Evolutionary conservation across 176 grass and related monocot genomes (phyloP).

Genomic region (Eleusine coracana): DNA sequence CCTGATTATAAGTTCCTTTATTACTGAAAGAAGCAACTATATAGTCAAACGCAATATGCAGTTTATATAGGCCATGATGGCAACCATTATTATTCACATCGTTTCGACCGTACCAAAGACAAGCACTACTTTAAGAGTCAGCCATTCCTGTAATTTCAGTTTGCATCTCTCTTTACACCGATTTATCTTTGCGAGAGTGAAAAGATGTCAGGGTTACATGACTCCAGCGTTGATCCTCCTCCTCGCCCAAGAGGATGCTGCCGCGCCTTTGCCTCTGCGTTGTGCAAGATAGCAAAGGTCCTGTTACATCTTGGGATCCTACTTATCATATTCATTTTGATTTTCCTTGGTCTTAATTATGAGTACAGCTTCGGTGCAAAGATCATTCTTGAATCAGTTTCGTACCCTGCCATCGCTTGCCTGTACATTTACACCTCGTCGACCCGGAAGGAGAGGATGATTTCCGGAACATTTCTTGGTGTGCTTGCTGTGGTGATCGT

Average conservation of each 20-base stretch:
- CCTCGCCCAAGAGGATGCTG: background rate
- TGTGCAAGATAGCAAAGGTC: background rate
- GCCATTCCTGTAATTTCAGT: conserved; percentile 1
- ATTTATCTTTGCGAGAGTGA: background rate
- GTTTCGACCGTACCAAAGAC: background rate
- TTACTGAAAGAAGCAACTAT: background rate
- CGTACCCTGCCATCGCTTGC: background rate
- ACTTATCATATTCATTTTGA: background rate
- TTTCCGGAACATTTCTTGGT: background rate
- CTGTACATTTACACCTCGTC: conserved; percentile 5
- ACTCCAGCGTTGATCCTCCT: background rate
- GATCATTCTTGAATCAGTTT: conserved; percentile 8
- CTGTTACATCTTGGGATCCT: background rate
- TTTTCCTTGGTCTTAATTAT: background rate
- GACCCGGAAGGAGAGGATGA: background rate
- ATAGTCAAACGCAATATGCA: background rate
- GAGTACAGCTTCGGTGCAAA: background rate
- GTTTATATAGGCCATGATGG: background rate
- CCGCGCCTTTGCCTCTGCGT: background rate
- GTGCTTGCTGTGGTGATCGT: background rate
- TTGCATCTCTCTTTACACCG: background rate
- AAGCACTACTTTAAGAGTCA: background rate
- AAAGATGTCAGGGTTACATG: background rate
- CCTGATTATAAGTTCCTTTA: too few species aligned
- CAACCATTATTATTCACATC: background rate